phyloP scores from a whole-genome alignment of 2,329 filamentous ascomycete species.

The Bipolaris gigantea region DNA sequence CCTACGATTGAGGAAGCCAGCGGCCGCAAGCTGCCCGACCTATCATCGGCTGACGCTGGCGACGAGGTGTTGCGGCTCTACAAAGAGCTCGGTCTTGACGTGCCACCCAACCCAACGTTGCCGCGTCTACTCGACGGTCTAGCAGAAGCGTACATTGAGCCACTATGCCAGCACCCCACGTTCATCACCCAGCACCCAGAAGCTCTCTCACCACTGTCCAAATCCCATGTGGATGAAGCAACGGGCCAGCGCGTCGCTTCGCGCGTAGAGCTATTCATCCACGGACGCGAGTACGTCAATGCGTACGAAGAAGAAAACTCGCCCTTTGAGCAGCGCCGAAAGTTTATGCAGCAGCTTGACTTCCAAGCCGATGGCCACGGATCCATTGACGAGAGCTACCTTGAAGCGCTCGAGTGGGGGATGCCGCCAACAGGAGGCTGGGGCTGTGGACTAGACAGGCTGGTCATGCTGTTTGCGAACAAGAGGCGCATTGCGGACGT shows the following conservation, averaged over 20 bases:
- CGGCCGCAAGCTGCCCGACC: slow-evolving; percentile 63
- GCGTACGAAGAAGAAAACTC: slow-evolving; percentile 99
- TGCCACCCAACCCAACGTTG: slow-evolving; percentile 59
- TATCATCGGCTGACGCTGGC: slow-evolving; percentile 56
- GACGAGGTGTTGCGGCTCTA: slow-evolving; percentile 62
- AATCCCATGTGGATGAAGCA: slow-evolving; percentile 73
- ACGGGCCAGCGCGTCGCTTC: slow-evolving; percentile 74
- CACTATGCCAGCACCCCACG: slow-evolving; percentile 69
- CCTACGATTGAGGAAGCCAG: slow-evolving; percentile 73
- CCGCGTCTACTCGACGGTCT: slow-evolving; percentile 81
- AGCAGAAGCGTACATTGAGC: slow-evolving; percentile 75
- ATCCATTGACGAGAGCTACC: slow-evolving; percentile 75
- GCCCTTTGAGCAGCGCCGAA: slow-evolving; percentile 79
- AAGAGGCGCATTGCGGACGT: slow-evolving; percentile 80
- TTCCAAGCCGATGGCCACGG: slow-evolving; percentile 42
- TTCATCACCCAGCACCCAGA: slow-evolving; percentile 91
- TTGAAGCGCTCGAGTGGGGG: slow-evolving; percentile 82
- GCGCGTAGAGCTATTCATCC: slow-evolving; percentile 81
- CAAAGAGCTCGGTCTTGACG: slow-evolving; percentile 50
- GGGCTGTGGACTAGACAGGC: slow-evolving; percentile 88
- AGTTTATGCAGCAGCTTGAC: slow-evolving; percentile 67
- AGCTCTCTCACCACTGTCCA: slow-evolving; percentile 87
- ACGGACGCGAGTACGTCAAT: slow-evolving; percentile 82
- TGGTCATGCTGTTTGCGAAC: slow-evolving; percentile 89
- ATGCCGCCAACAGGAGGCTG: slow-evolving; percentile 95